These are phyloP conservation scores for Melampsora abietis-canadensis DNA, from an alignment of 1,284 basidiomycete species.

Conservation along the genomic window DNA sequence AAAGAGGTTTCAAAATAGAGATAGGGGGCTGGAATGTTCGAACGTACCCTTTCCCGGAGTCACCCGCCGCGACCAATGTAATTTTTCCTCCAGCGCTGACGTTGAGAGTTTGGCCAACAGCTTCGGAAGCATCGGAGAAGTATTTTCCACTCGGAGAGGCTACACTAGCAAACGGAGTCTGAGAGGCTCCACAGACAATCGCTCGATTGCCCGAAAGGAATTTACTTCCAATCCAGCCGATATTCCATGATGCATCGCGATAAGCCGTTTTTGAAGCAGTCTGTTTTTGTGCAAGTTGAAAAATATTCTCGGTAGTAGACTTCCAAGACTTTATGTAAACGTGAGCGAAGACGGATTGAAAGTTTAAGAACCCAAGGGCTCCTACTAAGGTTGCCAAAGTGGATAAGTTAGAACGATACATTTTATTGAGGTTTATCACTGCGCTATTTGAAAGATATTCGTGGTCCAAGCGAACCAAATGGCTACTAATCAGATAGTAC, in stretches of 20 bases:
- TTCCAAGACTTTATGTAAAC: conserved; percentile 37
- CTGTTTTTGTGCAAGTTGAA: conserved; percentile 32
- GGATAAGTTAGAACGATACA: conserved; percentile 1
- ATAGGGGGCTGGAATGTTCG: neutral
- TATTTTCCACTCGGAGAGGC: conserved; percentile 27
- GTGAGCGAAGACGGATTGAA: neutral
- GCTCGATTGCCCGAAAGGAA: conserved; percentile 30
- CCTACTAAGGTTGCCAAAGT: neutral
- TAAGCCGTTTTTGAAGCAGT: conserved; percentile 24
- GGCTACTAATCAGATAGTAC: neutral
- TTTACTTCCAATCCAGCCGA: conserved; percentile 38
- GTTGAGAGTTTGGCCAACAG: conserved; percentile 25
- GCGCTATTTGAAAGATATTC: neutral
- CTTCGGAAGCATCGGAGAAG: conserved; percentile 17
- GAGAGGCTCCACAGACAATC: conserved; percentile 31
- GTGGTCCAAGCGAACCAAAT: neutral
- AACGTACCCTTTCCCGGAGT: conserved; percentile 30
- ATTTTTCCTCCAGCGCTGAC: conserved; percentile 37
- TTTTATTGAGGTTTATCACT: neutral
- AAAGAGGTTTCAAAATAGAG: neutral
- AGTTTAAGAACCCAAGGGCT: neutral
- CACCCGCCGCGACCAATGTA: conserved; percentile 19
- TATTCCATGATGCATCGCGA: conserved; percentile 26
- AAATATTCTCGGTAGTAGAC: conserved; percentile 6
- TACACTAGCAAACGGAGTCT: conserved; percentile 20